Evolutionary conservation across 2,329 filamentous ascomycete genomes (phyloP).

Genomic region (Zelopaecilomyces penicillatus): DNA sequence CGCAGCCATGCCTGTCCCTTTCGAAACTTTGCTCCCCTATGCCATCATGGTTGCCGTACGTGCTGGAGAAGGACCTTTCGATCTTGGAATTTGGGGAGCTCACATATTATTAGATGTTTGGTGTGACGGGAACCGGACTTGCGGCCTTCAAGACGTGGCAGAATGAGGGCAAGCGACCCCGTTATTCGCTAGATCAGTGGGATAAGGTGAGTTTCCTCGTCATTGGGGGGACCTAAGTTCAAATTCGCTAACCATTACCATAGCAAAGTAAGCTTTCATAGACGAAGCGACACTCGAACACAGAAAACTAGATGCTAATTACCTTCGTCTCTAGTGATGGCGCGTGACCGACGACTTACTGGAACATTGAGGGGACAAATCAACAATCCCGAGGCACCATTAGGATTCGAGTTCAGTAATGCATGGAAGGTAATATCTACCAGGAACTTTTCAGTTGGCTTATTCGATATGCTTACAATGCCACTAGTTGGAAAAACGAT

Average conservation of each 20-base stretch:
- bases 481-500: conserved; percentile 45
- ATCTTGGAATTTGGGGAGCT: conserved; percentile 12
- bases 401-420: conserved; percentile 55
- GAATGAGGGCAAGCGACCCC: conserved; percentile 53
- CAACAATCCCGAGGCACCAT: conserved; percentile 45
- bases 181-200: conserved; percentile 55
- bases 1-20: conserved; percentile 50
- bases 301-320: conserved; percentile 5
- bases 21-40: conserved; percentile 56
- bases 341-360: conserved; percentile 53
- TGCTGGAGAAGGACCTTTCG: conserved; percentile 4
- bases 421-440: conserved; percentile 49
- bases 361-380: conserved; percentile 50
- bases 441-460: not conserved
- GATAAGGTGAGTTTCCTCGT: conserved; percentile 41
- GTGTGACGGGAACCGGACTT: conserved; percentile 49
- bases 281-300: not conserved
- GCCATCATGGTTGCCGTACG: conserved; percentile 55
- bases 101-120: conserved; percentile 48
- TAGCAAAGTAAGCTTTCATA: conserved; percentile 44
- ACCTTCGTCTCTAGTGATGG: conserved; percentile 46
- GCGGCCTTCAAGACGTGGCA: conserved; percentile 48
- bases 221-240: not conserved
- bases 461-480: conserved; percentile 1
- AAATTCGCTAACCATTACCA: conserved; percentile 19